These are phyloP conservation scores for Globisporangium lucens DNA, from an alignment of 352 stramenopile genomes.

Conservation along the genomic window DNA sequence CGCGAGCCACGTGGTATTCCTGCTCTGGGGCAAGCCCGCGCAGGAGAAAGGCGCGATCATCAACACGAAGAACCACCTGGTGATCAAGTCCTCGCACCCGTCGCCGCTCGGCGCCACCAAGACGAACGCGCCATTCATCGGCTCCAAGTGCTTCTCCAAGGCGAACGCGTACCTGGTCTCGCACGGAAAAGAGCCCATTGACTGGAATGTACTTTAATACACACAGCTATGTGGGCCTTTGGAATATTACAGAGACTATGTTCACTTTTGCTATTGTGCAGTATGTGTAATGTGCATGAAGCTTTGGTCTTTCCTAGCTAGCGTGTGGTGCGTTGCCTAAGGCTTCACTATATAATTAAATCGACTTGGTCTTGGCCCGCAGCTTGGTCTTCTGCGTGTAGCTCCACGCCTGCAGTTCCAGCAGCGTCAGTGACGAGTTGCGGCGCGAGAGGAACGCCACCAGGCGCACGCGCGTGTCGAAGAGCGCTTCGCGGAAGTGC, in stretches of 20 bases:
- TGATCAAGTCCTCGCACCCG: conserved; percentile 90
- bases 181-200: conserved; percentile 77
- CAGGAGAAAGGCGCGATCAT: conserved; percentile 82
- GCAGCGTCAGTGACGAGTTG: conserved; percentile 41
- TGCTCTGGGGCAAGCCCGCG: conserved; percentile 98
- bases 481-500: conserved; percentile 58
- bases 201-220: conserved; percentile 66
- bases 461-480: conserved; percentile 44
- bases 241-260: not conserved
- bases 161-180: conserved; percentile 76
- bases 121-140: conserved; percentile 94
- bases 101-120: conserved; percentile 96
- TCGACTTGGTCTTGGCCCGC: conserved; percentile 10
- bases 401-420: conserved; percentile 50
- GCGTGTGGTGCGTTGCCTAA: not conserved
- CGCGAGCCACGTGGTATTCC: conserved; percentile 92
- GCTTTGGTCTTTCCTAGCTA: not conserved
- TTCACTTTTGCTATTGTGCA: not conserved
- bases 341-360: conserved; percentile 6
- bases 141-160: conserved; percentile 90
- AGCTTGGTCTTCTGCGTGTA: conserved; percentile 26
- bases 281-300: not conserved
- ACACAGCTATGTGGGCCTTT: not conserved
- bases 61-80: conserved; percentile 72
- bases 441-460: conserved; percentile 46